Conservation (phyloP, 345 rosid species). For the Rhizophora apiculata region DNA sequence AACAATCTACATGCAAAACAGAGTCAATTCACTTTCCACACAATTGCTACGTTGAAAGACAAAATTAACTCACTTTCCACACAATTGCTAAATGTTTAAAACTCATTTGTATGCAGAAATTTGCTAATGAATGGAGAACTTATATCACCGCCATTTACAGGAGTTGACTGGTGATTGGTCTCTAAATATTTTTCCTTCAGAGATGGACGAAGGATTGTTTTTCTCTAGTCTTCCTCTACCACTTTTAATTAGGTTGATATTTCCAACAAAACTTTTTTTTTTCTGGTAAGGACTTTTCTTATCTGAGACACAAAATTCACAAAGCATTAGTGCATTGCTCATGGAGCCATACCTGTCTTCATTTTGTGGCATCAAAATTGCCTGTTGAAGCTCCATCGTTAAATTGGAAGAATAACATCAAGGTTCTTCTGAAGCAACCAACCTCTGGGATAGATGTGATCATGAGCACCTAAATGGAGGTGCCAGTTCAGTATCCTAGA, state of each 20-base stretch:
- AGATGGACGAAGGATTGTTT: no score
- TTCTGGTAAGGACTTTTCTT: background rate
- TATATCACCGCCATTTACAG: no score
- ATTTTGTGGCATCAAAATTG: slow-evolving; percentile 23
- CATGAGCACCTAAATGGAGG: slow-evolving; percentile 63
- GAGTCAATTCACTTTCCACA: background rate
- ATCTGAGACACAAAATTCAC: background rate
- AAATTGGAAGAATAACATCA: slow-evolving; percentile 44
- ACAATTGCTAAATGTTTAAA: no score
- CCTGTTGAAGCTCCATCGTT: slow-evolving; percentile 26
- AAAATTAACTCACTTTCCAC: background rate
- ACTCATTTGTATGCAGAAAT: no score
- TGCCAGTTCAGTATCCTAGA: slow-evolving; percentile 87
- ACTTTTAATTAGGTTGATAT: no score
- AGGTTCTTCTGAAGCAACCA: slow-evolving; percentile 72
- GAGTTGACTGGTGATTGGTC: no score
- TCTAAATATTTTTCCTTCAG: no score
- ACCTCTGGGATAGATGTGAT: slow-evolving; percentile 63
- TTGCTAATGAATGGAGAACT: no score
- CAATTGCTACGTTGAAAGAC: background rate
- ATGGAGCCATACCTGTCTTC: slow-evolving; percentile 24
- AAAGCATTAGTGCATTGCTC: background rate
- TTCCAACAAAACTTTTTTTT: background rate
- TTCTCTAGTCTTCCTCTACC: no score
- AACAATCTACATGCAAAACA: background rate